Conservation (phyloP, 345 rosid genomes). For the Pistacia vera region DNA sequence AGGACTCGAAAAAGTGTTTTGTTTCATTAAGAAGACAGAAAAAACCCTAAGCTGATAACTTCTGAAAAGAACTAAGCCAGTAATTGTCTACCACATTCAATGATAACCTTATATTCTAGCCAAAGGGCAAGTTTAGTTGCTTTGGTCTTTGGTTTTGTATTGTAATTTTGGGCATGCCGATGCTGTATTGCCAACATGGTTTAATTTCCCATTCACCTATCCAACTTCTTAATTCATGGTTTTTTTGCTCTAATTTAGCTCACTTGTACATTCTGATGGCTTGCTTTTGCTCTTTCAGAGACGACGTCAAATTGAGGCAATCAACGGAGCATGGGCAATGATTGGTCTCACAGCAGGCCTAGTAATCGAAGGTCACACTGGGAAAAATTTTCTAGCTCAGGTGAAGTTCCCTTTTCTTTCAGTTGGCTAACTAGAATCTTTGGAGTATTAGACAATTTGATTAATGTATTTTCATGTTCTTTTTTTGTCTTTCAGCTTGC, state of each 20-base stretch:
- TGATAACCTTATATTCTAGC: not conserved
- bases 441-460: constrained; percentile 2
- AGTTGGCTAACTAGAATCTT: not conserved
- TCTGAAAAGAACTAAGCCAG: not conserved
- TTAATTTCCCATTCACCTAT: not conserved
- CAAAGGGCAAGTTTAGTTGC: not conserved
- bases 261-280: not conserved
- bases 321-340: constrained; percentile 95
- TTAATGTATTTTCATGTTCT: not conserved
- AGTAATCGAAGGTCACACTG: constrained; percentile 85
- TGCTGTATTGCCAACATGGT: not conserved
- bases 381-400: constrained; percentile 69
- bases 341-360: constrained; percentile 79
- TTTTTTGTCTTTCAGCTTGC: constrained; percentile 55
- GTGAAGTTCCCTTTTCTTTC: constrained; percentile 29
- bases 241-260: not conserved
- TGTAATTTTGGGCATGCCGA: not conserved
- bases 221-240: too few relatives aligned
- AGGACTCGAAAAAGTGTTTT: not conserved
- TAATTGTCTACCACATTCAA: not conserved
- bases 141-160: not conserved
- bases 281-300: constrained; percentile 41
- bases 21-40: not conserved
- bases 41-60: not conserved
- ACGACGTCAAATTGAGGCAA: constrained; percentile 81